Evolutionary conservation across 352 stramenopile species (phyloP).

Genomic region (Globisporangium orthogonon): DNA sequence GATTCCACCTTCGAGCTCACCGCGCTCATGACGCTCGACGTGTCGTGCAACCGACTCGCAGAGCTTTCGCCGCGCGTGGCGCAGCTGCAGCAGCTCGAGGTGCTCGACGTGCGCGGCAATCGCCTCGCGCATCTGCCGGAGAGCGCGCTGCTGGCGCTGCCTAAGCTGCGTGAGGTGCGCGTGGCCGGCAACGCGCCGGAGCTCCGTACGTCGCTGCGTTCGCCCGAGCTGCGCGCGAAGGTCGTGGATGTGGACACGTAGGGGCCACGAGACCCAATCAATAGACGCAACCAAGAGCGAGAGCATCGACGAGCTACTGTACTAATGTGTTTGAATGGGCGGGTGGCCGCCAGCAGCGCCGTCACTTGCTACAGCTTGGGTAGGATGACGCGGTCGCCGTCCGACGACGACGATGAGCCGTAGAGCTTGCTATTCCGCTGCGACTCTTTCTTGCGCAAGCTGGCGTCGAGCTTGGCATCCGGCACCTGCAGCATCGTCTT

Average conservation of each 20-base stretch:
- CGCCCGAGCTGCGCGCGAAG: constrained; percentile 25
- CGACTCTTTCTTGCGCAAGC: constrained; percentile 31
- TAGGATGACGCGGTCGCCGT: constrained; percentile 35
- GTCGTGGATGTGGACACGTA: constrained; percentile 12
- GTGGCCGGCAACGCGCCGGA: constrained; percentile 43
- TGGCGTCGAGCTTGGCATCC: constrained; percentile 11
- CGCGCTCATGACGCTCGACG: constrained; percentile 44
- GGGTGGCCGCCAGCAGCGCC: too few species aligned
- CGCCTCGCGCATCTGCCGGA: constrained; percentile 32
- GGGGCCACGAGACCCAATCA: neutral
- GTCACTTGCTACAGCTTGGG: constrained; percentile 31
- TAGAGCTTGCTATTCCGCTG: constrained; percentile 37
- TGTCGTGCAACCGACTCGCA: constrained; percentile 62
- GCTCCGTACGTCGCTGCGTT: constrained; percentile 14
- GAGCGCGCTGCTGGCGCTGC: constrained; percentile 30
- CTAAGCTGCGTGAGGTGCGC: constrained; percentile 27
- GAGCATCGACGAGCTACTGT: neutral
- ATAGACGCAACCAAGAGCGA: neutral
- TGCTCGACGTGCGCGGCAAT: constrained; percentile 62
- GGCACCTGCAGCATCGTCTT: constrained; percentile 3
- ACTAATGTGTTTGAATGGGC: neutral
- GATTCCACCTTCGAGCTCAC: constrained; percentile 70
- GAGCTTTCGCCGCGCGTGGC: constrained; percentile 32
- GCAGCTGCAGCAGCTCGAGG: constrained; percentile 47
- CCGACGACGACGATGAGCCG: constrained; percentile 3